Evolutionary conservation across 306 rosid genomes (phyloP).

Genomic region (Medicago arabica): DNA sequence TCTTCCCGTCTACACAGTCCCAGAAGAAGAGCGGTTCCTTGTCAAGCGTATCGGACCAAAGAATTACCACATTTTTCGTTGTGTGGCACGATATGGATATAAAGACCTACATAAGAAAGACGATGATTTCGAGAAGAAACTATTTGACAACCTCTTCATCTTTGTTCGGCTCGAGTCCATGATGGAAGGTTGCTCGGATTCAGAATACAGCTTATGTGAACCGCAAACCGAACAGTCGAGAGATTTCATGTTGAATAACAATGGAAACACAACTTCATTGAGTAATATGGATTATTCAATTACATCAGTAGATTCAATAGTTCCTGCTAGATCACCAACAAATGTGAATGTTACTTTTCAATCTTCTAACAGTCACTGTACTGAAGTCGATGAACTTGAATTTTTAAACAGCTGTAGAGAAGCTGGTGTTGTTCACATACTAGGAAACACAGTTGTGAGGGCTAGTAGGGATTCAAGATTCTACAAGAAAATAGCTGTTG

Average conservation of each 20-base stretch:
- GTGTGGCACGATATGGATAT: slow-evolving; percentile 91
- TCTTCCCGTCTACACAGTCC: slow-evolving; percentile 90
- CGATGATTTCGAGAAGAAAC: slow-evolving; percentile 84
- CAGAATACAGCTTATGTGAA: slow-evolving; percentile 66
- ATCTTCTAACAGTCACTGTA: slow-evolving; percentile 46
- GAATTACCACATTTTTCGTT: slow-evolving; percentile 87
- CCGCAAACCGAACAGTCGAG: slow-evolving; percentile 54
- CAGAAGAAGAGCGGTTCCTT: slow-evolving; percentile 90
- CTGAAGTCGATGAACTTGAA: slow-evolving; percentile 76
- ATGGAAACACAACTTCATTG: slow-evolving; percentile 49
- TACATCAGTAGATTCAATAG: slow-evolving; percentile 70
- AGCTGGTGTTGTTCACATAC: slow-evolving; percentile 93
- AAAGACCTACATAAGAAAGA: slow-evolving; percentile 89
- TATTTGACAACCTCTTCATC: slow-evolving; percentile 70
- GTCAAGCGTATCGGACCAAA: slow-evolving; percentile 88
- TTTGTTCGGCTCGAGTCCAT: slow-evolving; percentile 78
- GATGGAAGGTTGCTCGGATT: slow-evolving; percentile 96
- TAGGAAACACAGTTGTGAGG: slow-evolving; percentile 80
- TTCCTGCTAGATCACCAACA: slow-evolving; percentile 56
- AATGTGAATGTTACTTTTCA: slow-evolving; percentile 43
- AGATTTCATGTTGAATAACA: slow-evolving; percentile 48
- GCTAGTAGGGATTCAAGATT: slow-evolving; percentile 77
- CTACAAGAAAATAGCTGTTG: slow-evolving; percentile 76
- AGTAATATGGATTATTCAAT: slow-evolving; percentile 49
- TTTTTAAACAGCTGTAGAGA: slow-evolving; percentile 73